These are phyloP conservation scores for Russula abietina DNA, from an alignment of 768 basidiomycete genomes.

Conservation along the genomic window DNA sequence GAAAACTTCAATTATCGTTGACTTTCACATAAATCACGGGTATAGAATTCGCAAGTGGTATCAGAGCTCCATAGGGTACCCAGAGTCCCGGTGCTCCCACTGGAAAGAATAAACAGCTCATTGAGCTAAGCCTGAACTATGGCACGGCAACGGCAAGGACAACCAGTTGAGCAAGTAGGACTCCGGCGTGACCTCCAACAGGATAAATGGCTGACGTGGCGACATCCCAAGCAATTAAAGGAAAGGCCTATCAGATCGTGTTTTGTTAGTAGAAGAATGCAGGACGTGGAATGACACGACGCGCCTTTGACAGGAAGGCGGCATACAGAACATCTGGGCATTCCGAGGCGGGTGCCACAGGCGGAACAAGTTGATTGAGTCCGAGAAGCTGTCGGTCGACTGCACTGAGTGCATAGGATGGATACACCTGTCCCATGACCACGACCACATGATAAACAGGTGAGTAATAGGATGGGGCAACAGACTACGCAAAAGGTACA, in stretches of 20 bases:
- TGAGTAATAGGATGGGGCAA: constrained; percentile 27
- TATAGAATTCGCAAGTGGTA: neutral
- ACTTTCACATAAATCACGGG: neutral
- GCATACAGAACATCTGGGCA: constrained; percentile 63
- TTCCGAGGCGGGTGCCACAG: constrained; percentile 40
- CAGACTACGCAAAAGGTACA: constrained; percentile 4
- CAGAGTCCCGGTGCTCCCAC: neutral
- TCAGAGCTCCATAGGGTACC: neutral
- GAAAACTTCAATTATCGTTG: neutral
- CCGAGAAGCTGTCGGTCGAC: constrained; percentile 35
- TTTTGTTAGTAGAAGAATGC: neutral
- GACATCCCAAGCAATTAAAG: constrained; percentile 54
- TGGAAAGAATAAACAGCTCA: neutral
- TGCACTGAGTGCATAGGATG: constrained; percentile 25
- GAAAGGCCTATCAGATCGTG: constrained; percentile 41
- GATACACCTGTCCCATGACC: constrained; percentile 28
- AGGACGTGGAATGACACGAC: constrained; percentile 15
- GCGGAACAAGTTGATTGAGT: constrained; percentile 41
- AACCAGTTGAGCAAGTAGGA: constrained; percentile 57
- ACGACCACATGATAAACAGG: neutral
- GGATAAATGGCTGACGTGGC: constrained; percentile 58
- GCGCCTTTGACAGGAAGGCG: constrained; percentile 69
- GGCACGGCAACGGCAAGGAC: constrained; percentile 52
- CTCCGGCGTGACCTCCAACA: constrained; percentile 53
- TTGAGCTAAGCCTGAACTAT: neutral